Evolutionary conservation across 1,139 yeast species (phyloP).

Genomic region (Scheffersomyces segobiensis): DNA sequence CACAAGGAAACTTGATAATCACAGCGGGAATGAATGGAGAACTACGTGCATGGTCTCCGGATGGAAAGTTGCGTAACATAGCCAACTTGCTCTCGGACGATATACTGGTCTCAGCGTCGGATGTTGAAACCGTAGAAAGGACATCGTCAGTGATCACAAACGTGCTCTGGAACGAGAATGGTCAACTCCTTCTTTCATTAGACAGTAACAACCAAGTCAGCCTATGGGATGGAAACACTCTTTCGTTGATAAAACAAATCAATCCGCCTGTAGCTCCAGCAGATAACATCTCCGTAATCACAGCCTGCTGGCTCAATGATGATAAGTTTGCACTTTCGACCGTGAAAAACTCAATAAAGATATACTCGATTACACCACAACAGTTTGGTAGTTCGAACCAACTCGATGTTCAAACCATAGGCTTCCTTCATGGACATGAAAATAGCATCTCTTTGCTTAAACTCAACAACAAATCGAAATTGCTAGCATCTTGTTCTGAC

Average conservation of each 20-base stretch:
- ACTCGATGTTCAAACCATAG: conserved; percentile 44
- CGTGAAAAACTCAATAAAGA: conserved; percentile 52
- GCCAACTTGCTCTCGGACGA: conserved; percentile 22
- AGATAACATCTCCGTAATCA: conserved; percentile 9
- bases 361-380: conserved; percentile 47
- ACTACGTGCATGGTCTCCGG: conserved; percentile 65
- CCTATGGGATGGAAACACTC: conserved; percentile 41
- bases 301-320: conserved; percentile 70
- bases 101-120: conserved; percentile 1
- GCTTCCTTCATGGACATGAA: conserved; percentile 69
- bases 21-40: conserved; percentile 68
- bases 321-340: conserved; percentile 66
- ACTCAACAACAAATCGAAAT: conserved; percentile 52
- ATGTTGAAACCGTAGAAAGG: neutral
- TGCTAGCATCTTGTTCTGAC: conserved; percentile 75
- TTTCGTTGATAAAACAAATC: conserved; percentile 32
- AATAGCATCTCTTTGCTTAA: conserved; percentile 57
- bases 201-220: conserved; percentile 34
- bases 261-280: conserved; percentile 11
- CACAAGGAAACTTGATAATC: conserved; percentile 54
- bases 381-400: conserved; percentile 13
- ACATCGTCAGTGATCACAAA: conserved; percentile 12
- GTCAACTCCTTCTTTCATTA: conserved; percentile 35
- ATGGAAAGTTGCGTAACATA: conserved; percentile 63
- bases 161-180: conserved; percentile 38